A percentile compares a stretch with the other conserved stretches of the same genome.
Conservation (phyloP, 2,329 filamentous ascomycete genomes). For the Colletotrichum graminicola region DNA sequence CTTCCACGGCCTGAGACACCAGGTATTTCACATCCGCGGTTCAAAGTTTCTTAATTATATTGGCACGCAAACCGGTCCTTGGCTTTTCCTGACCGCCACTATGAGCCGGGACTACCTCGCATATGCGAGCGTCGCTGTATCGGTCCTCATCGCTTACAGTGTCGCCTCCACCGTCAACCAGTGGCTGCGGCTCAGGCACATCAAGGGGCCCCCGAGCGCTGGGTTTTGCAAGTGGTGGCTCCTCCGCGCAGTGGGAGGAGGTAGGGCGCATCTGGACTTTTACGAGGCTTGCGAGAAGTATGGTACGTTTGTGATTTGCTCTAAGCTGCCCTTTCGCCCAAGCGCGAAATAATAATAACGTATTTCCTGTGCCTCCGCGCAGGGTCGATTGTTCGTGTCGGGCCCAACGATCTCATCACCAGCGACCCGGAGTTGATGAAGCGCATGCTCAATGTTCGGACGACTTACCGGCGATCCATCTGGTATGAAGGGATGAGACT, state of each 20-base stretch:
- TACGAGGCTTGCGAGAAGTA: conserved; percentile 53
- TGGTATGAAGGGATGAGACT: conserved; percentile 65
- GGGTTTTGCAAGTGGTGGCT: conserved; percentile 57
- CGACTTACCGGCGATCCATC: conserved; percentile 51
- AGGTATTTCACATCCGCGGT: not conserved
- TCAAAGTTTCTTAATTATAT: not conserved
- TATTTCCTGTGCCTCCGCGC: not conserved
- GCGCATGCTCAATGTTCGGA: conserved; percentile 53
- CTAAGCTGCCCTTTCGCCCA: too few species aligned
- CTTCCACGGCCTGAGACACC: not conserved
- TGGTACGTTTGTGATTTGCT: conserved; percentile 43
- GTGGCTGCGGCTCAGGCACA: conserved; percentile 55
- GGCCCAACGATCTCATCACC: conserved; percentile 57
- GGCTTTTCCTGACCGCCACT: not conserved
- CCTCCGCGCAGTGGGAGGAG: conserved; percentile 48
- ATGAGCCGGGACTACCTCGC: conserved; percentile 21
- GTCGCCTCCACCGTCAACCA: conserved; percentile 44
- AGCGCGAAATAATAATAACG: not conserved
- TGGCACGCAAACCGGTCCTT: conserved; percentile 1
- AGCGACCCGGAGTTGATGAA: conserved; percentile 55
- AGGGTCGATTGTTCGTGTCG: conserved; percentile 56
- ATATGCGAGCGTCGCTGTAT: conserved; percentile 9
- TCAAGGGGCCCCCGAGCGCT: conserved; percentile 55
- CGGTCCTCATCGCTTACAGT: conserved; percentile 32
- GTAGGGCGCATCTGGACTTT: conserved; percentile 52